These are phyloP conservation scores for Heritiera littoralis DNA, from an alignment of 345 rosid genomes.

Conservation along the genomic window DNA sequence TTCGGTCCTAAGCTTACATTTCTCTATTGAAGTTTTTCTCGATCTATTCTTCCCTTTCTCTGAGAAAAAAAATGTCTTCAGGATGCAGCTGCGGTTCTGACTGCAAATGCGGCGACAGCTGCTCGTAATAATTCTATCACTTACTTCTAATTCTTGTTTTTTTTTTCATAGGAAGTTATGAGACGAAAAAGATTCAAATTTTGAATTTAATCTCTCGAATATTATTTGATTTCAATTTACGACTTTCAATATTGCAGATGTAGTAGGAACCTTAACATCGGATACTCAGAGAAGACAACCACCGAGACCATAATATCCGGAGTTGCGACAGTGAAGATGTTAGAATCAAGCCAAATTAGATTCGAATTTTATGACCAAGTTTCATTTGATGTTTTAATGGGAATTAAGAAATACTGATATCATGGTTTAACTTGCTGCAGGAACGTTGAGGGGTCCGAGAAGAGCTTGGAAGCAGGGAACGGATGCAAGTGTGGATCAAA, in stretches of 20 bases:
- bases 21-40: not conserved
- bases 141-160: not conserved
- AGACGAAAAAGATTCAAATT: too few species aligned
- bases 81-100: not conserved
- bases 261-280: constrained; percentile 8
- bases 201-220: not conserved
- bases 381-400: not conserved
- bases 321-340: constrained; percentile 7
- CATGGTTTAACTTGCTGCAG: constrained; percentile 19
- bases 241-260: not conserved
- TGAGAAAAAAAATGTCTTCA: constrained; percentile 4
- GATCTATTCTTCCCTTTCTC: not conserved
- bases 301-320: not conserved
- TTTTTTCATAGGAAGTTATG: too few species aligned
- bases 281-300: not conserved
- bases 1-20: not conserved
- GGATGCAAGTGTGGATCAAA: constrained; percentile 70
- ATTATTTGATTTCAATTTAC: not conserved
- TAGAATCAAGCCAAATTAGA: not conserved
- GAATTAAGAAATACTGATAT: not conserved
- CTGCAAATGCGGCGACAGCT: not conserved
- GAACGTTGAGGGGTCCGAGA: constrained; percentile 36
- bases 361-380: not conserved
- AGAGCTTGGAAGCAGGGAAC: constrained; percentile 42
- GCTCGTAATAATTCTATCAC: not conserved